A percentile compares a stretch with the other conserved stretches of the same genome.
These are phyloP conservation scores for Clitocybe nebularis DNA, from an alignment of 1,284 basidiomycete genomes.

Conservation along the genomic window DNA sequence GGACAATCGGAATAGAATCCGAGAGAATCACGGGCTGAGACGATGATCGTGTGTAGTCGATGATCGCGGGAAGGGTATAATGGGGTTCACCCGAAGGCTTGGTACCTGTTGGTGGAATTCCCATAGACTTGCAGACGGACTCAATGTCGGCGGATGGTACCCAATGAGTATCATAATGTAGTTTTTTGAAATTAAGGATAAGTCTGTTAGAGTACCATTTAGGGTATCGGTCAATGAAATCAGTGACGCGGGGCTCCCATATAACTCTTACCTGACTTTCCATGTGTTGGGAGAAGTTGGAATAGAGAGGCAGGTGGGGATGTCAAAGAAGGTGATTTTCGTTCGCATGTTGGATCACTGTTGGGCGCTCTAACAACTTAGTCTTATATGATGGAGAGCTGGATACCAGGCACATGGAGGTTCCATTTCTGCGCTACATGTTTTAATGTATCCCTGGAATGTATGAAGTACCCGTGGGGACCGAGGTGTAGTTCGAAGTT, in stretches of 20 bases:
- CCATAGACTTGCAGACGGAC: constrained; percentile 14
- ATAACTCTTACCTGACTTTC: constrained; percentile 18
- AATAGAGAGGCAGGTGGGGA: constrained; percentile 11
- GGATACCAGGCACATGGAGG: not conserved
- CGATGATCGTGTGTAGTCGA: constrained; percentile 17
- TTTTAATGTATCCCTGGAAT: not conserved
- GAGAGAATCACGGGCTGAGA: constrained; percentile 16
- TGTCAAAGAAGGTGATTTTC: constrained; percentile 19
- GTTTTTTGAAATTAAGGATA: constrained; percentile 19
- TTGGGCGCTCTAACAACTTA: not conserved
- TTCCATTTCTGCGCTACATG: not conserved
- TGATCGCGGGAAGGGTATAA: constrained; percentile 21
- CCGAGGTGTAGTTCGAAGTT: not conserved
- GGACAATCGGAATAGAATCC: constrained; percentile 24
- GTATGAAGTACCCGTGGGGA: not conserved
- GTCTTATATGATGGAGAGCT: not conserved
- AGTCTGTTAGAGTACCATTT: constrained; percentile 10
- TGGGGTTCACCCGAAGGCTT: constrained; percentile 16
- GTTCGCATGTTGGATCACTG: constrained; percentile 2
- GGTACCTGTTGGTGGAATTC: constrained; percentile 17
- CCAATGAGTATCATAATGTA: constrained; percentile 20
- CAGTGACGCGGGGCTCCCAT: not conserved
- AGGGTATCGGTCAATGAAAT: not conserved
- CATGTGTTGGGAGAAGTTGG: constrained; percentile 21
- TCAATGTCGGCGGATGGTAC: constrained; percentile 18